Conservation (phyloP, 345 rosid species). For the Acer yangbiense region DNA sequence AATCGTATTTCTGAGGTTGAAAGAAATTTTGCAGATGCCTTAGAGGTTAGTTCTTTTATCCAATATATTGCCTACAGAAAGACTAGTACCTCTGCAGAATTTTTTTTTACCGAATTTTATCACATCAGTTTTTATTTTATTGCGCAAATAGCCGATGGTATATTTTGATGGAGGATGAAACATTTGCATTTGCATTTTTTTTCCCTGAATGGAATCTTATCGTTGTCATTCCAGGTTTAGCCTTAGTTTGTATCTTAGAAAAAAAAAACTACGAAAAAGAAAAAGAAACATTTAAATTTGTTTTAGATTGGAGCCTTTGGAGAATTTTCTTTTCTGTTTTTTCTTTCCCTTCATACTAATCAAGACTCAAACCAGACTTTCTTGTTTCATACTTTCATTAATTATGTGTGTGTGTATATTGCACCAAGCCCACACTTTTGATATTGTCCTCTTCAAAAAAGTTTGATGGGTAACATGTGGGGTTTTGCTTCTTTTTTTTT, state of each 20-base stretch:
- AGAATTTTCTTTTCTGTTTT: neutral
- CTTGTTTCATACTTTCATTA: neutral
- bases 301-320: neutral
- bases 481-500: too few species aligned
- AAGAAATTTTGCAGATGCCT: slow-evolving; percentile 75
- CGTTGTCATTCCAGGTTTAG: neutral
- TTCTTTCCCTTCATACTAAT: slow-evolving; percentile 1
- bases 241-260: neutral
- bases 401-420: neutral
- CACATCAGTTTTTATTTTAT: neutral
- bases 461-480: neutral
- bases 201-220: neutral
- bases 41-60: slow-evolving; percentile 63
- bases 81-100: neutral
- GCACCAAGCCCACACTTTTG: neutral
- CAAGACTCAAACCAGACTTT: neutral
- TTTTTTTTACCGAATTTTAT: neutral
- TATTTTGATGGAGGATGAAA: neutral
- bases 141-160: neutral
- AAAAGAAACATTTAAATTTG: neutral
- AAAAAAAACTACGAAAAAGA: neutral
- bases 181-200: neutral
- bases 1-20: slow-evolving; percentile 77
- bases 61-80: neutral
- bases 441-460: neutral